Evolutionary conservation across 148 eudicot genomes (phyloP).

Genomic region (Chenopodium formosanum): DNA sequence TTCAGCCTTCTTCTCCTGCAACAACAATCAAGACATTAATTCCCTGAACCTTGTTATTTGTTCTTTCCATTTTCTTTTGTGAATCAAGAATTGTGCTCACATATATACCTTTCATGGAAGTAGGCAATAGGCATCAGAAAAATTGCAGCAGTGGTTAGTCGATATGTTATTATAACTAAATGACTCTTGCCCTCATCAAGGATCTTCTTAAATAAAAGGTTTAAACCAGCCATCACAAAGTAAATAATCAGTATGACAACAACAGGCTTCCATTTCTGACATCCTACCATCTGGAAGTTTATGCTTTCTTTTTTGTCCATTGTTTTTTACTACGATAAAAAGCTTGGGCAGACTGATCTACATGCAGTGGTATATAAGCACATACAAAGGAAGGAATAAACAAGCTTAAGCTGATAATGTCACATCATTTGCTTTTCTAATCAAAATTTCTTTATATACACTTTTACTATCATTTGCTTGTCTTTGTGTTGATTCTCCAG

Average conservation of each 20-base stretch:
- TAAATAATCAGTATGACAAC: constrained; percentile 43
- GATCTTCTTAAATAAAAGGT: constrained; percentile 50
- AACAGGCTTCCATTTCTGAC: constrained; percentile 42
- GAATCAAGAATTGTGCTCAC: neutral
- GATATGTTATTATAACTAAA: constrained; percentile 41
- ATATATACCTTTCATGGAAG: constrained; percentile 54
- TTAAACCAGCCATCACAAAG: constrained; percentile 42
- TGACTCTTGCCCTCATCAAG: constrained; percentile 38
- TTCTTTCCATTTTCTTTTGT: neutral
- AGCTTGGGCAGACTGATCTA: neutral
- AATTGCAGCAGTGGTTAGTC: constrained; percentile 42
- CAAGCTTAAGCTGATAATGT: constrained; percentile 10
- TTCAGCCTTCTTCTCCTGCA: constrained; percentile 54
- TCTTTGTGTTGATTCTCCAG: constrained; percentile 11
- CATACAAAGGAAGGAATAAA: constrained; percentile 10
- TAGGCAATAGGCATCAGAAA: constrained; percentile 59
- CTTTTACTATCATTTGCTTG: constrained; percentile 1
- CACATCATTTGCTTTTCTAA: constrained; percentile 17
- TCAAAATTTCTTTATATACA: constrained; percentile 4
- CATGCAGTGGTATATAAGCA: constrained; percentile 12
- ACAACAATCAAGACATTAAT: constrained; percentile 14
- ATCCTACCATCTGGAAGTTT: constrained; percentile 21
- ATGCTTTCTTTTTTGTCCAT: constrained; percentile 5
- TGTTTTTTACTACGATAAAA: constrained; percentile 7
- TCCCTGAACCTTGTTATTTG: neutral